phyloP scores from a whole-genome alignment of 176 grass and related monocot species.

The Aegilops sharonensis region DNA sequence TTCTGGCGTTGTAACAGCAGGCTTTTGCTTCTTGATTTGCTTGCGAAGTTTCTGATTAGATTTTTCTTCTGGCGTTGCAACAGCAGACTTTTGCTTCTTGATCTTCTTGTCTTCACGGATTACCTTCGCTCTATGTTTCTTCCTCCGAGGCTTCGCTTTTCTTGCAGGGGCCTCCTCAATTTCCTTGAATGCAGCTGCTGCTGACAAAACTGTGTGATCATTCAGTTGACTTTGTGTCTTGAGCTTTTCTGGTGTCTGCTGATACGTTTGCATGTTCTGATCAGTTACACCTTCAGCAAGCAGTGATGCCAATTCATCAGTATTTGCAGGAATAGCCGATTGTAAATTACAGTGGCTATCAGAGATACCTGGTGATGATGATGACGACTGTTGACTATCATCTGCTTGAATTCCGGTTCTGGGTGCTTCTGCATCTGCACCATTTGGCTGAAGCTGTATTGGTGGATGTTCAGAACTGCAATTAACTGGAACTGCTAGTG shows the following conservation, averaged over 20 bases:
- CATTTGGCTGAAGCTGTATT: background rate
- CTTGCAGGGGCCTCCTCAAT: constrained; percentile 16
- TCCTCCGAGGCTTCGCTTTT: constrained; percentile 40
- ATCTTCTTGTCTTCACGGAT: constrained; percentile 35
- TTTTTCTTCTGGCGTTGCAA: constrained; percentile 37
- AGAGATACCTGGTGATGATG: background rate
- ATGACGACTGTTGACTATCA: background rate
- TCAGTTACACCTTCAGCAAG: constrained; percentile 1
- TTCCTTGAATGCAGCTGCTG: constrained; percentile 22
- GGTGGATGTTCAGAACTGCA: constrained; percentile 9
- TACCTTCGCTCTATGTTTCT: constrained; percentile 67
- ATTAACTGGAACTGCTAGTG: constrained; percentile 20
- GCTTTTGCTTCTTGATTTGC: constrained; percentile 28
- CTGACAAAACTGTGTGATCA: constrained; percentile 28
- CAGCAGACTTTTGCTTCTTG: constrained; percentile 32
- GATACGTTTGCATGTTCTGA: constrained; percentile 25
- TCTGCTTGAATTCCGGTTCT: constrained; percentile 15
- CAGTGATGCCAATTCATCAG: background rate
- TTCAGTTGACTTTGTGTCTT: constrained; percentile 27
- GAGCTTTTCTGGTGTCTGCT: constrained; percentile 5
- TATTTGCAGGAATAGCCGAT: constrained; percentile 15
- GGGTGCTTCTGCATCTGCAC: background rate
- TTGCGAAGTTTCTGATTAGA: constrained; percentile 19
- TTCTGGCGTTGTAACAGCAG: constrained; percentile 34
- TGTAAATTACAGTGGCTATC: background rate